A percentile compares a stretch with the other conserved stretches of the same genome.
Evolutionary conservation across 164 flowering plant species (phyloP).

Genomic region (grape (Vitis vinifera)): DNA sequence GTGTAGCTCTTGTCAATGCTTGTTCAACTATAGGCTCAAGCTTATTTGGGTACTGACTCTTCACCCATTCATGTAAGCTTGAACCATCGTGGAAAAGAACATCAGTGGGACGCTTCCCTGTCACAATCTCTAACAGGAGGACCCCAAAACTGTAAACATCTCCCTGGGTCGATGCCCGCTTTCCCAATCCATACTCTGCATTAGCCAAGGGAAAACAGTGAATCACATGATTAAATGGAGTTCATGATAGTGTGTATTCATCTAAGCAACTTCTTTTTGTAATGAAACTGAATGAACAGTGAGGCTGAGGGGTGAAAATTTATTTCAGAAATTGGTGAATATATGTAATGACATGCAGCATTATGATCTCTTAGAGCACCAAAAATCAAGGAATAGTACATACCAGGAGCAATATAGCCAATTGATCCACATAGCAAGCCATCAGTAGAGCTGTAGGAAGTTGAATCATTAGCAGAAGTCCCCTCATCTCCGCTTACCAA

Average conservation of each 20-base stretch:
- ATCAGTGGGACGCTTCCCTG: constrained; percentile 78
- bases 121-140: constrained; percentile 64
- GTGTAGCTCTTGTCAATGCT: constrained; percentile 31
- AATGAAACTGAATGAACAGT: no score
- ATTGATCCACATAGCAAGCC: constrained; percentile 83
- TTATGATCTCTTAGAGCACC: no score
- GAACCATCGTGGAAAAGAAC: constrained; percentile 58
- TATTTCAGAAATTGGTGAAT: no score
- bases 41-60: constrained; percentile 53
- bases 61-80: constrained; percentile 75
- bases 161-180: constrained; percentile 69
- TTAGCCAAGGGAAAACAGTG: not conserved
- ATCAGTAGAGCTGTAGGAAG: constrained; percentile 56
- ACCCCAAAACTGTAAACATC: constrained; percentile 93
- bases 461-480: constrained; percentile 28
- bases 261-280: no score
- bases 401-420: constrained; percentile 96
- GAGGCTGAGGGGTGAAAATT: no score
- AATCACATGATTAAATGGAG: not conserved
- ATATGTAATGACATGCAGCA: no score
- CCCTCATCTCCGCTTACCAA: constrained; percentile 38
- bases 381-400: not conserved
- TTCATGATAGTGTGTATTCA: no score
- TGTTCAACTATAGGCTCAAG: constrained; percentile 53
- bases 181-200: constrained; percentile 88